Conservation (phyloP, 2,329 filamentous ascomycete species). For the Aspergillus sergii region DNA sequence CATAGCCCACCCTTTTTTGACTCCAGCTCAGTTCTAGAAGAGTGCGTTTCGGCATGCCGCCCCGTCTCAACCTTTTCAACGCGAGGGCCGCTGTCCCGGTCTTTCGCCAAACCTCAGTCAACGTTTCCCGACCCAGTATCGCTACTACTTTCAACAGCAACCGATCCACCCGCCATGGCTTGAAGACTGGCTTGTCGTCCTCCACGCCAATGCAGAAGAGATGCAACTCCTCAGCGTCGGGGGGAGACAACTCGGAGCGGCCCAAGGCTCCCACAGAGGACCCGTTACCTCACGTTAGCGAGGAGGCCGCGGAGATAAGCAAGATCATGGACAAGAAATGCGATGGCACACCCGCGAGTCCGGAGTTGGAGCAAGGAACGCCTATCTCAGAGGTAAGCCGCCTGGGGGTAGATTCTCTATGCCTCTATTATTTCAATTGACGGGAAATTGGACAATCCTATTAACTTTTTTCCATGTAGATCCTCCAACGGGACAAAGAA, state of each 20-base stretch:
- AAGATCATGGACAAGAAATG: constrained; percentile 56
- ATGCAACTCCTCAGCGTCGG: constrained; percentile 39
- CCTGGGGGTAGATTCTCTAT: constrained; percentile 9
- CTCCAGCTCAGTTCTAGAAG: constrained; percentile 14
- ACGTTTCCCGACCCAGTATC: constrained; percentile 24
- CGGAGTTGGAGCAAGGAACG: constrained; percentile 67
- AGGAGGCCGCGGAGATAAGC: constrained; percentile 65
- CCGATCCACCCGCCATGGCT: constrained; percentile 12
- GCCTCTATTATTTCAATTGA: not conserved
- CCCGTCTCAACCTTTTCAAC: constrained; percentile 55
- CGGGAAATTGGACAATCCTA: not conserved
- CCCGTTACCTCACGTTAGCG: constrained; percentile 61
- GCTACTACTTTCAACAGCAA: constrained; percentile 23
- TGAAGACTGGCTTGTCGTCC: constrained; percentile 20
- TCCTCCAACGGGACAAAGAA: constrained; percentile 65
- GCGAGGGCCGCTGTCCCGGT: constrained; percentile 34
- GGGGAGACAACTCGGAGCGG: constrained; percentile 29
- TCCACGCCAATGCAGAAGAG: constrained; percentile 28
- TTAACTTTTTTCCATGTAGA: constrained; percentile 44
- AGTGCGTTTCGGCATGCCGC: constrained; percentile 51
- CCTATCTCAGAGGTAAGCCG: constrained; percentile 64
- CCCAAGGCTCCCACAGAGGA: constrained; percentile 54
- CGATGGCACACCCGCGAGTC: constrained; percentile 48
- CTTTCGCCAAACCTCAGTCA: constrained; percentile 32
- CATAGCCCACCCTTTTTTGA: constrained; percentile 4